Evolutionary conservation across 2,329 filamentous ascomycete genomes (phyloP), one percentile per base, ranked within the genome.

Genomic region (Claviceps arundinis): DNA sequence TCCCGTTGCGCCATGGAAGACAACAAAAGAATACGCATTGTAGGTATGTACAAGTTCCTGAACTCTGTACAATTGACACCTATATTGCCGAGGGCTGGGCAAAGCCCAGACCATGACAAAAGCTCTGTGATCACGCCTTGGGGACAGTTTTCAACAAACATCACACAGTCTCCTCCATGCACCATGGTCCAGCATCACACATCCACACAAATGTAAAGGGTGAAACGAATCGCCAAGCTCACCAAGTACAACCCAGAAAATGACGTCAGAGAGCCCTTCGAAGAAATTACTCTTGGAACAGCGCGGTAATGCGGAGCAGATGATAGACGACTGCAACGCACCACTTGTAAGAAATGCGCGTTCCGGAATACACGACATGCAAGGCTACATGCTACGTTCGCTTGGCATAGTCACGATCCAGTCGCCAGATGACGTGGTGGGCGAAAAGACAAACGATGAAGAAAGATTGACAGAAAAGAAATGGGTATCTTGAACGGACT

Each of bases 141-240:
- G 2, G 11, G 14, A 13, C 13, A 44, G 19, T 9, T 4, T 16
- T 44, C 42, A 44, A 8, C 19, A 34, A 34, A 11, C 30, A 30
- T 11, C 30, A 11, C 30, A 30, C 30, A 34, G 30, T 34, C 30
- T 34, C 9, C 30, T 11, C 30, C 30, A 34, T 34, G 30, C 30
- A 34, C 9, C 30, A n/a, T n/a, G n/a, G n/a, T n/a, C n/a, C n/a
- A 34, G 30, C 9, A 34, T 34, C 30, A 34, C 30, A 11, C 9
- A 34, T 34, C 9, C 30, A 34, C 30, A 34, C 30, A 34, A 34
- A 74, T 81, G 78, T 82, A 60, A 72, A 73, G 77, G 74, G 77
- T 75, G 73, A 80, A 82, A 82, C 78, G 78, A 82, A 76, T 73
- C 69, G 71, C 75, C 75, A 67, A 65, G 69, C 73, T 73, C 73